These are phyloP conservation scores for Naegleria lovaniensis DNA, from an alignment of 208 protist genomes.

Conservation along the genomic window DNA sequence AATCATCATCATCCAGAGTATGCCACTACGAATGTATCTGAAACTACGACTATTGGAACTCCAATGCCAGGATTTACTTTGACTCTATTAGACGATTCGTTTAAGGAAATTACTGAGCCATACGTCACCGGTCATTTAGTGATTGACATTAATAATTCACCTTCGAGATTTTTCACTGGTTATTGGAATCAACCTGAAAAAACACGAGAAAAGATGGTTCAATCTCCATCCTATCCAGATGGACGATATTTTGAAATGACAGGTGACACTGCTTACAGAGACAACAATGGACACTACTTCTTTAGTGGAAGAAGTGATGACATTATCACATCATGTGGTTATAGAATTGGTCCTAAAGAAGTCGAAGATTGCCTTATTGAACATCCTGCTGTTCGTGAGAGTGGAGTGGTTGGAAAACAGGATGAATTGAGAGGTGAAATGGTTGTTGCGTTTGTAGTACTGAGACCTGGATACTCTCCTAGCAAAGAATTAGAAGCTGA, in stretches of 20 bases:
- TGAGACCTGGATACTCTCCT: not conserved
- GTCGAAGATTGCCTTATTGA: slow-evolving; percentile 25
- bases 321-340: slow-evolving; percentile 13
- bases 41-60: not conserved
- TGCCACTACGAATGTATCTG: not conserved
- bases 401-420: slow-evolving; percentile 21
- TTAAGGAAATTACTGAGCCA: not conserved
- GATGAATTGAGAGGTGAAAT: not conserved
- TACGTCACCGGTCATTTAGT: not conserved
- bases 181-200: slow-evolving; percentile 20
- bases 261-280: not conserved
- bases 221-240: not conserved
- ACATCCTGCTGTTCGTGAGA: not conserved
- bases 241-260: slow-evolving; percentile 2
- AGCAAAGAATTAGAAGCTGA: not conserved
- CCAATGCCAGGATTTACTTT: slow-evolving; percentile 25
- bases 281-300: not conserved
- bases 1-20: slow-evolving; percentile 23
- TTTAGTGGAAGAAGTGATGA: slow-evolving; percentile 21
- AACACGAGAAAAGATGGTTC: not conserved
- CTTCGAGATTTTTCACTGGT: slow-evolving; percentile 1
- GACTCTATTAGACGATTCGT: not conserved
- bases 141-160: slow-evolving; percentile 16
- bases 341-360: slow-evolving; percentile 17
- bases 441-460: slow-evolving; percentile 26